Conservation (phyloP, 2,329 filamentous ascomycete genomes). For the Teratosphaeria zuluensis region DNA sequence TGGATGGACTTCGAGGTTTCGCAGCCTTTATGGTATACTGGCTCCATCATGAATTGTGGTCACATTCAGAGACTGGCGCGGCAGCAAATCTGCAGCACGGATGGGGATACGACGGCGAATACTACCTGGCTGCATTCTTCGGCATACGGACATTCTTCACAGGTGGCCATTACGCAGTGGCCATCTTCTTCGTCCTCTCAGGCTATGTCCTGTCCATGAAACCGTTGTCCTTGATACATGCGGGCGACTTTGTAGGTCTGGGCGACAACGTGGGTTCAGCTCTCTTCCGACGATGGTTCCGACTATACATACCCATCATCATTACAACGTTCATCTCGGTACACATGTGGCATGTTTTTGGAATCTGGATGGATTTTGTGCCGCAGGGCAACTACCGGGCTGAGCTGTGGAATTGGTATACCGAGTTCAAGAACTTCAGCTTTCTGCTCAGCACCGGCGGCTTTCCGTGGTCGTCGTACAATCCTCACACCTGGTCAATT, state of each 20-base stretch:
- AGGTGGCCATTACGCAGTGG: constrained; percentile 51
- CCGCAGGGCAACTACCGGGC: constrained; percentile 34
- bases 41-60: constrained; percentile 51
- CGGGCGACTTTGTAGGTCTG: constrained; percentile 30
- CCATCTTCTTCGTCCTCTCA: constrained; percentile 43
- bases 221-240: constrained; percentile 34
- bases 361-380: constrained; percentile 31
- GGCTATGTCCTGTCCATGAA: constrained; percentile 44
- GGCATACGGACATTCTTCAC: constrained; percentile 50
- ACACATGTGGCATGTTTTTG: constrained; percentile 45
- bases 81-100: constrained; percentile 42
- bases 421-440: constrained; percentile 59
- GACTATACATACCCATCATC: constrained; percentile 44
- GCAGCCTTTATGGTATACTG: constrained; percentile 57
- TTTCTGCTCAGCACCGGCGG: constrained; percentile 53
- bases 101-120: constrained; percentile 41
- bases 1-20: constrained; percentile 58
- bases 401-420: constrained; percentile 44
- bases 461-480: constrained; percentile 48
- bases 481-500: constrained; percentile 55
- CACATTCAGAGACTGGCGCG: constrained; percentile 34
- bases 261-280: constrained; percentile 38
- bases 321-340: constrained; percentile 46
- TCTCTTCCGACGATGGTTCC: constrained; percentile 42
- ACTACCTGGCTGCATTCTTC: constrained; percentile 46